Conservation (phyloP, 2,329 filamentous ascomycete genomes). For the Penicillium digitatum region DNA sequence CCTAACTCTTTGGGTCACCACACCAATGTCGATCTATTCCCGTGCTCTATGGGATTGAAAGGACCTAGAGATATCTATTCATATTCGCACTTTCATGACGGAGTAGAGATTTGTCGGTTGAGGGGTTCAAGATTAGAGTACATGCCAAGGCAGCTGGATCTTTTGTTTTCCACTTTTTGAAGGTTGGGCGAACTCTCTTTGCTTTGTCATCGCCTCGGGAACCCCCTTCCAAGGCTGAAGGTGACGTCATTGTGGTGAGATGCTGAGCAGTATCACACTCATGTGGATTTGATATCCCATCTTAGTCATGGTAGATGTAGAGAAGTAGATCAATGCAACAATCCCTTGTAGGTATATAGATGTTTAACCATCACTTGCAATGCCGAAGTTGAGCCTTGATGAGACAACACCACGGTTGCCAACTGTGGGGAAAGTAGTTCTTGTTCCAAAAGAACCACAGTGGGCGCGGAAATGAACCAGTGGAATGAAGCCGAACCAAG, state of each 20-base stretch:
- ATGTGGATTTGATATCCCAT: not conserved
- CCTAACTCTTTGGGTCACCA: too few relatives aligned
- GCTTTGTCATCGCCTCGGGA: not conserved
- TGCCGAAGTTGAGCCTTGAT: not conserved
- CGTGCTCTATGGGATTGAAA: too few relatives aligned
- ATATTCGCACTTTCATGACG: not conserved
- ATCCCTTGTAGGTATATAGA: not conserved
- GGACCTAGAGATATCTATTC: not conserved
- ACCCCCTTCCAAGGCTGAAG: not conserved
- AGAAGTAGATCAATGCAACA: not conserved
- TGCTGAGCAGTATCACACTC: not conserved
- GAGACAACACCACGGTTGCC: not conserved
- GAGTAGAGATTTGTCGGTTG: not conserved
- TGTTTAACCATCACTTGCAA: not conserved
- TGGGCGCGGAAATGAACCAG: conserved; percentile 5
- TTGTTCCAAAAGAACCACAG: conserved; percentile 9
- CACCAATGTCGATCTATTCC: not conserved
- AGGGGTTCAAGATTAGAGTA: not conserved
- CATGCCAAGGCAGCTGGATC: not conserved
- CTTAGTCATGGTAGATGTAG: not conserved
- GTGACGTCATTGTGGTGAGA: not conserved
- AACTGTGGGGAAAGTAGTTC: conserved; percentile 10
- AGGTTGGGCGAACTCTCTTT: not conserved
- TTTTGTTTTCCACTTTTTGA: not conserved
- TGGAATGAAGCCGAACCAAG: conserved; percentile 13